Percentiles rank a stretch among this genome's conserved stretches.
Evolutionary conservation across 1,284 basidiomycete species (phyloP).

Genomic region (Sanghuangporus baumii): DNA sequence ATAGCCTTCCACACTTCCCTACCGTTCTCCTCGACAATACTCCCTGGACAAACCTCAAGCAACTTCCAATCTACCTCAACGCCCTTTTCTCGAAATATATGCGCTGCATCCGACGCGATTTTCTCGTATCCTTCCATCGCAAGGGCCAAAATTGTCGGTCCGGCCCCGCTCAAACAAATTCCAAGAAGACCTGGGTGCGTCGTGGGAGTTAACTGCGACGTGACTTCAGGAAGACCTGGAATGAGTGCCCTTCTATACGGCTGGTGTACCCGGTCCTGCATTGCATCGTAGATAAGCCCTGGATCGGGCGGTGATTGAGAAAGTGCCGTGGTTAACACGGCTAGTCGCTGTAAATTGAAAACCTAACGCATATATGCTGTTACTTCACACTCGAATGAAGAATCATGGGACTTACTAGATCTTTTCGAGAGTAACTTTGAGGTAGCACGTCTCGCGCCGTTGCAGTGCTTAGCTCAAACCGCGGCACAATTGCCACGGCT

Average conservation of each 20-base stretch:
- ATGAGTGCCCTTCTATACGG: constrained; percentile 92
- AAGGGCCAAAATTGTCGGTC: constrained; percentile 96
- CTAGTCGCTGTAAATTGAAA: constrained; percentile 95
- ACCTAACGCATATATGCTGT: constrained; percentile 49
- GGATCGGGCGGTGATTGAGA: constrained; percentile 88
- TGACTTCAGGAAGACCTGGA: constrained; percentile 89
- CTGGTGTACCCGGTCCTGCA: constrained; percentile 98
- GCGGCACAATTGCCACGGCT: constrained; percentile 92
- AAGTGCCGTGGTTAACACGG: constrained; percentile 96
- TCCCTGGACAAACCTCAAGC: constrained; percentile 58
- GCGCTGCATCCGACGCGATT: constrained; percentile 77
- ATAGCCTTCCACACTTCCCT: constrained; percentile 10
- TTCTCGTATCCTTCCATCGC: constrained; percentile 80
- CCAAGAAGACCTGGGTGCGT: constrained; percentile 93
- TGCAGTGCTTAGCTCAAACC: constrained; percentile 96
- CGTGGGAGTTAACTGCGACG: constrained; percentile 80
- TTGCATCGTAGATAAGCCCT: constrained; percentile 95
- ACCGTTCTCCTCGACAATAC: constrained; percentile 24
- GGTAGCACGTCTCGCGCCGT: constrained; percentile 91
- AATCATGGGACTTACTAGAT: constrained; percentile 62
- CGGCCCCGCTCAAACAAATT: constrained; percentile 96
- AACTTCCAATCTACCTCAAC: constrained; percentile 84
- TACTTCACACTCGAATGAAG: background rate
- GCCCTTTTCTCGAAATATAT: constrained; percentile 65
- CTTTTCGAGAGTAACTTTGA: constrained; percentile 78